Evolutionary conservation across 2,329 filamentous ascomycete genomes (phyloP).

Genomic region (Nemania diffusa): DNA sequence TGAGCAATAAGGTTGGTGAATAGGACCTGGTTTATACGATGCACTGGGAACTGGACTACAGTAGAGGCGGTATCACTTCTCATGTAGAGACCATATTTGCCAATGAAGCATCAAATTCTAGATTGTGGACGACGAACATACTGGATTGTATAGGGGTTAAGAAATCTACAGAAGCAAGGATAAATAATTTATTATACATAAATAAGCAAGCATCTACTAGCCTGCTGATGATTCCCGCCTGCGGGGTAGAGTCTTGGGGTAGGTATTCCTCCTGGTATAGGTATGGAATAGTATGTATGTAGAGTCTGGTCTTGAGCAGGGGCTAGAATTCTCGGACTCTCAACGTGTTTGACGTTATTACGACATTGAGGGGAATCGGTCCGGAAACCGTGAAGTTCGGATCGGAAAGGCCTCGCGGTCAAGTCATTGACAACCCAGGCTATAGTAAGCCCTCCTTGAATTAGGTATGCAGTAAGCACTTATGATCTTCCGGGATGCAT

Average conservation of each 20-base stretch:
- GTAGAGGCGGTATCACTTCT: background rate
- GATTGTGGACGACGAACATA: background rate
- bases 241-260: constrained; percentile 20
- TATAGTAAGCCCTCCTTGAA: constrained; percentile 26
- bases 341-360: constrained; percentile 24
- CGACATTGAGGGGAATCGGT: constrained; percentile 16
- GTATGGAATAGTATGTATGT: background rate
- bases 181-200: constrained; percentile 4
- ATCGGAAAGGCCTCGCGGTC: background rate
- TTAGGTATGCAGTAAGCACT: constrained; percentile 17
- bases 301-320: background rate
- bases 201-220: constrained; percentile 9
- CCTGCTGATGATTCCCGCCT: constrained; percentile 6
- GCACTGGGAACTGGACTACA: background rate
- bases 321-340: constrained; percentile 3
- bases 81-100: constrained; percentile 2
- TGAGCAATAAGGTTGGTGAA: background rate
- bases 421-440: background rate
- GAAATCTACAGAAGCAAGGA: background rate
- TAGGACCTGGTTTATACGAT: background rate
- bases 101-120: background rate
- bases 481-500: constrained; percentile 24
- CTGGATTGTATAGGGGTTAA: constrained; percentile 1
- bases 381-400: constrained; percentile 12
- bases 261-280: background rate